phyloP scores from a whole-genome alignment of 2,329 filamentous ascomycete species.

The Monilinia fructigena region DNA sequence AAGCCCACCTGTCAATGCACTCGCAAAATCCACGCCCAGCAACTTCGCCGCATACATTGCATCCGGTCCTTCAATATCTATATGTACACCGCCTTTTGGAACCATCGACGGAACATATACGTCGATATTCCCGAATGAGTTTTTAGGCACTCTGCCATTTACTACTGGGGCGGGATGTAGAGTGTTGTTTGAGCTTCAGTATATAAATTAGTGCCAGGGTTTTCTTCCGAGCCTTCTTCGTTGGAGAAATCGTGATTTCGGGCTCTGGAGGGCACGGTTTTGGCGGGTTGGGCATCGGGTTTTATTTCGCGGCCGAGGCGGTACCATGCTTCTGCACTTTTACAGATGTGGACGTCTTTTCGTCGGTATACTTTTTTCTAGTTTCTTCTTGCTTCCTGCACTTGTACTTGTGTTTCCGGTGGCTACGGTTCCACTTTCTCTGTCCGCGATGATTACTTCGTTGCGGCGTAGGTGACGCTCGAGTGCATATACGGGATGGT shows the following conservation, averaged over 20 bases:
- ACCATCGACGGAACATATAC: constrained; percentile 92
- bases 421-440: constrained; percentile 73
- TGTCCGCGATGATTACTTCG: constrained; percentile 71
- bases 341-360: constrained; percentile 73
- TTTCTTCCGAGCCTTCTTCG: constrained; percentile 44
- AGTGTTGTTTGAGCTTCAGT: constrained; percentile 64
- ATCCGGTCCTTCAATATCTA: constrained; percentile 53
- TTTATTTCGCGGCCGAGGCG: constrained; percentile 78
- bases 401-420: constrained; percentile 56
- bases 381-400: constrained; percentile 36
- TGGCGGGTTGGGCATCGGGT: constrained; percentile 75
- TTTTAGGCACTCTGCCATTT: constrained; percentile 76
- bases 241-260: constrained; percentile 36
- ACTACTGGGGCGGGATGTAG: constrained; percentile 77
- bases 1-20: constrained; percentile 86
- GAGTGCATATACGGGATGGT: constrained; percentile 79
- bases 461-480: constrained; percentile 81
- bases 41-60: constrained; percentile 71
- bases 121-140: constrained; percentile 91
- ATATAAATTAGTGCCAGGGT: constrained; percentile 57
- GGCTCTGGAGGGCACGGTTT: constrained; percentile 57
- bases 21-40: constrained; percentile 79
- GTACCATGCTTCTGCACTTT: constrained; percentile 87
- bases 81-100: constrained; percentile 74
- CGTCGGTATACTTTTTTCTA: constrained; percentile 83